phyloP scores from a whole-genome alignment of 305 asterid species.

The Fraxinus velutina region DNA sequence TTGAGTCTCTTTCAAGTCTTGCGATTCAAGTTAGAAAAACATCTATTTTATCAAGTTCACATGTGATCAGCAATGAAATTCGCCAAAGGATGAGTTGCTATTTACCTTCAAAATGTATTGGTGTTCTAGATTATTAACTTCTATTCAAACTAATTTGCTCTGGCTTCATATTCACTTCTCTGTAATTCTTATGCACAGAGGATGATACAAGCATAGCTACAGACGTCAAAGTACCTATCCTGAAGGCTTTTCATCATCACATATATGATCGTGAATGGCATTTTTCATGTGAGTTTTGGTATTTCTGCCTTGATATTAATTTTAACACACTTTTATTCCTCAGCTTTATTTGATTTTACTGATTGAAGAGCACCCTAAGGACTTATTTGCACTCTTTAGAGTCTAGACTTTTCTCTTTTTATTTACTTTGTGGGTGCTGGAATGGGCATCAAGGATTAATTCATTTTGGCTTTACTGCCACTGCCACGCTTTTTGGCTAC shows the following conservation, averaged over 20 bases:
- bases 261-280: conserved; percentile 46
- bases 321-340: not conserved
- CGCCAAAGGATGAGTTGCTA: not conserved
- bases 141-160: not conserved
- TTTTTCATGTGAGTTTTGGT: conserved; percentile 41
- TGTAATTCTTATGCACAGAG: conserved; percentile 35
- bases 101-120: not conserved
- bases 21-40: not conserved
- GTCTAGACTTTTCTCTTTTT: not conserved
- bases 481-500: not conserved
- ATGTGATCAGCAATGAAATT: not conserved
- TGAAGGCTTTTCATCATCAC: conserved; percentile 45
- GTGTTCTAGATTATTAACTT: not conserved
- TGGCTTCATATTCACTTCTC: not conserved
- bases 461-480: not conserved
- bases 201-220: conserved; percentile 50
- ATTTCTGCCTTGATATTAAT: not conserved
- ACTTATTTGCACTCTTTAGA: not conserved
- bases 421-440: not conserved
- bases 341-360: not conserved
- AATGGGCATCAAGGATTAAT: not conserved
- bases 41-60: not conserved
- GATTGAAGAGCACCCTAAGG: not conserved
- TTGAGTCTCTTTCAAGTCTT: not conserved
- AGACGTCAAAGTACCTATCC: conserved; percentile 49